phyloP scores from a whole-genome alignment of 495 filamentous ascomycete species.

The Oidiodendron maius region DNA sequence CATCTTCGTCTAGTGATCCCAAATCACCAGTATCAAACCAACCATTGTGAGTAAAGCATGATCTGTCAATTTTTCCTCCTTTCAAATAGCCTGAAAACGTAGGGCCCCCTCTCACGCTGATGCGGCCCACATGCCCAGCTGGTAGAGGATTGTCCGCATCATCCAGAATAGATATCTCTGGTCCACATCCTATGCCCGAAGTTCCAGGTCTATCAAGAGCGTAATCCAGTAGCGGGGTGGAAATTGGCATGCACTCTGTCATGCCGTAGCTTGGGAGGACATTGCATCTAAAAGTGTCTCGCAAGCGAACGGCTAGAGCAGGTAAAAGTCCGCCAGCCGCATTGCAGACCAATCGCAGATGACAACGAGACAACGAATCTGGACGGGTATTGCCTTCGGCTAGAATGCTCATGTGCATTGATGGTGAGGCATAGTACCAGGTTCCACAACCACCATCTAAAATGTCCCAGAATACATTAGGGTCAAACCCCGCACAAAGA shows the following conservation, averaged over 20 bases:
- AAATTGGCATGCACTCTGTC: no score
- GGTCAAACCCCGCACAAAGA: conserved; percentile 66
- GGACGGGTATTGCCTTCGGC: no score
- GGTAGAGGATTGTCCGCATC: conserved; percentile 12
- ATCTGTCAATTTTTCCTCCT: conserved; percentile 40
- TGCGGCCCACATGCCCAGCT: conserved; percentile 27
- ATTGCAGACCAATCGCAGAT: no score
- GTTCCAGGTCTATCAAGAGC: conserved; percentile 35
- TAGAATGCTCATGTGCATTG: no score
- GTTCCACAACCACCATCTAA: conserved; percentile 60
- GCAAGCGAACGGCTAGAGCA: no score
- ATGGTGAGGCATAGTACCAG: conserved; percentile 82
- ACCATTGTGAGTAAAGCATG: conserved; percentile 57
- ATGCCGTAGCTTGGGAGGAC: no score
- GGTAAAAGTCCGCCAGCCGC: no score
- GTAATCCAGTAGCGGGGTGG: conserved; percentile 34
- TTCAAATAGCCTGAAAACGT: conserved; percentile 42
- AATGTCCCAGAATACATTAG: conserved; percentile 69
- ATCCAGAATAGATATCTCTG: conserved; percentile 34
- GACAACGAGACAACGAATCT: no score
- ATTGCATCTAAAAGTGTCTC: no score
- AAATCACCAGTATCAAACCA: conserved; percentile 83
- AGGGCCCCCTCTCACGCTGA: conserved; percentile 36
- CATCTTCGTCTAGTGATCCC: conserved; percentile 63
- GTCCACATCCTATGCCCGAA: conserved; percentile 35